A percentile compares a stretch with the other conserved stretches of the same genome.
Conservation (phyloP, 2,329 filamentous ascomycete species). For the Curvularia lunata region DNA sequence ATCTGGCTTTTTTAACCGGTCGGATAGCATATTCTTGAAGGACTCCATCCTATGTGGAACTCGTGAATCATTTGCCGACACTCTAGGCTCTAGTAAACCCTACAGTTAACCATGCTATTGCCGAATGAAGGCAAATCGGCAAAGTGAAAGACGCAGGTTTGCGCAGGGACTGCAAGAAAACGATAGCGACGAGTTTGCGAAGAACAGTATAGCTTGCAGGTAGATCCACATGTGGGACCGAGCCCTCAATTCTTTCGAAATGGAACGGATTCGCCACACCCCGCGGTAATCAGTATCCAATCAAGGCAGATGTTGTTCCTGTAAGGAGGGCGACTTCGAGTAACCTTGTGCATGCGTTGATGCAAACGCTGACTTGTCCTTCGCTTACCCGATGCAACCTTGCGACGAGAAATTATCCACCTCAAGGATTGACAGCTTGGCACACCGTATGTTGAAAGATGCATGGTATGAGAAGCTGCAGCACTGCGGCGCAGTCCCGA, state of each 20-base stretch:
- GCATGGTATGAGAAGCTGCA: neutral
- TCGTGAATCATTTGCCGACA: neutral
- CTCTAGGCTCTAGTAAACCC: neutral
- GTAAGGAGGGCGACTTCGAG: neutral
- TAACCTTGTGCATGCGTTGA: neutral
- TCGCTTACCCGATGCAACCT: neutral
- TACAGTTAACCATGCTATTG: neutral
- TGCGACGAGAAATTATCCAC: no score
- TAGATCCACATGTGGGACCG: neutral
- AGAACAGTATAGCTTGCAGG: neutral
- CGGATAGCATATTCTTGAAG: neutral
- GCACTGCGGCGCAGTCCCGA: neutral
- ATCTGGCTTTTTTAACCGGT: slow-evolving; percentile 2
- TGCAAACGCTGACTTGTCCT: neutral
- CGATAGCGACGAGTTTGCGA: neutral
- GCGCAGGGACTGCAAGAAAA: slow-evolving; percentile 1
- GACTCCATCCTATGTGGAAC: neutral
- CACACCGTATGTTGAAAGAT: neutral
- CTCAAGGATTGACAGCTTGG: neutral
- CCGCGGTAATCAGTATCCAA: neutral
- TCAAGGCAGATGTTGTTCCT: neutral
- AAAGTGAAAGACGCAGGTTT: neutral
- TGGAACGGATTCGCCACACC: neutral
- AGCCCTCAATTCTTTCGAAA: neutral
- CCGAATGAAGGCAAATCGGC: neutral